A percentile compares a stretch with the other conserved stretches of the same genome.
Conservation (phyloP, 2,329 filamentous ascomycete species). For the Fusarium sublunatum region DNA sequence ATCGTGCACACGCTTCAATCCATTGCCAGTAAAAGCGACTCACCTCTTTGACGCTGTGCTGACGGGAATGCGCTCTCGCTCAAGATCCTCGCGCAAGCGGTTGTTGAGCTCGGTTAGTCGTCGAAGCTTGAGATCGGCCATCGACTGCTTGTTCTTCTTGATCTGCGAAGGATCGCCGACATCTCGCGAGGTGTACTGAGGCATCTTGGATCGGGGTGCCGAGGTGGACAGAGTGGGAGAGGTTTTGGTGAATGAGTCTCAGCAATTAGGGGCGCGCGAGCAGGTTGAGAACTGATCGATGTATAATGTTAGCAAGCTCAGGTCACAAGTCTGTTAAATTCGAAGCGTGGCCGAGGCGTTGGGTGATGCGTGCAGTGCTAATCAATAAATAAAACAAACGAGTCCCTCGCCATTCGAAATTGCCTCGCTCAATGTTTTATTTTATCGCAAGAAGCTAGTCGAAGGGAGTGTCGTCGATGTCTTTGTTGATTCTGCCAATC, state of each 20-base stretch:
- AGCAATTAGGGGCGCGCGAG: constrained; percentile 26
- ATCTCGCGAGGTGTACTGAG: constrained; percentile 74
- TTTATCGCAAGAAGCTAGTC: constrained; percentile 23
- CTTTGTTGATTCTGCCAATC: constrained; percentile 22
- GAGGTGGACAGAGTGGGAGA: constrained; percentile 25
- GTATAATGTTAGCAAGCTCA: constrained; percentile 31
- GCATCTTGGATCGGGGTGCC: constrained; percentile 60
- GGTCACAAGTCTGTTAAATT: constrained; percentile 2
- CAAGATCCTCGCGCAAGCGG: constrained; percentile 93
- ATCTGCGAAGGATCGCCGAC: constrained; percentile 75
- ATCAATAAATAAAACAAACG: constrained; percentile 11
- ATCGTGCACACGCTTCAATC: constrained; percentile 5
- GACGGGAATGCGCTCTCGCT: constrained; percentile 93
- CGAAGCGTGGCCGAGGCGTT: constrained; percentile 16
- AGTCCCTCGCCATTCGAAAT: constrained; percentile 22
- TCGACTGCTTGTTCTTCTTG: constrained; percentile 97
- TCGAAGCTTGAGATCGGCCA: constrained; percentile 97
- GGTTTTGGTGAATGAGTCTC: constrained; percentile 27
- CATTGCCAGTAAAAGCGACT: constrained; percentile 48
- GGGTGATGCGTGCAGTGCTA: constrained; percentile 7
- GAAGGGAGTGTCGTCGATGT: constrained; percentile 26
- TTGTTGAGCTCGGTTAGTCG: constrained; percentile 97
- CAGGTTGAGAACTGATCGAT: constrained; percentile 35
- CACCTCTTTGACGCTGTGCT: constrained; percentile 91
- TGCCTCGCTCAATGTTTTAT: constrained; percentile 25